Conservation (phyloP, 768 basidiomycete species). For the Pleurotus tuoliensis region DNA sequence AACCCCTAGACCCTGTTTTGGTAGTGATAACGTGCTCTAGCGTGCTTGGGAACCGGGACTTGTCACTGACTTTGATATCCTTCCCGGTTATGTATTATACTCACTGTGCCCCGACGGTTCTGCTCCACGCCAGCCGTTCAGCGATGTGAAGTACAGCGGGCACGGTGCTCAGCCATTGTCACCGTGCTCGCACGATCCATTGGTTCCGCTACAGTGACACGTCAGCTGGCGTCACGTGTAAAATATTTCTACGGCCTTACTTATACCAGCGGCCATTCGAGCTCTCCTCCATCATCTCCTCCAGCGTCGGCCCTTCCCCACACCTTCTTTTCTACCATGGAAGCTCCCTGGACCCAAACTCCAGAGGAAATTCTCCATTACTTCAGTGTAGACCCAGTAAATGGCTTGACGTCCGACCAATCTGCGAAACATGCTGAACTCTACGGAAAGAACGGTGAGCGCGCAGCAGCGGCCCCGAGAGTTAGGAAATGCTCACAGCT, state of each 20-base stretch:
- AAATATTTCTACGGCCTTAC: not conserved
- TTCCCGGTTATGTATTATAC: too few relatives aligned
- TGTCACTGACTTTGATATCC: too few relatives aligned
- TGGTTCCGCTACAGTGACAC: not conserved
- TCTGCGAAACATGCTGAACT: slow-evolving; percentile 69
- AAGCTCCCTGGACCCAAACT: slow-evolving; percentile 75
- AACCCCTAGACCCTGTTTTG: not conserved
- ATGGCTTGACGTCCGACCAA: slow-evolving; percentile 64
- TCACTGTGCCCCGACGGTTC: too few relatives aligned
- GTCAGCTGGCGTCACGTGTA: slow-evolving; percentile 6
- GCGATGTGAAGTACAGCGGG: not conserved
- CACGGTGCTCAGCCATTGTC: not conserved
- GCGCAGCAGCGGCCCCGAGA: not conserved
- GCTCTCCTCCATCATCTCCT: not conserved
- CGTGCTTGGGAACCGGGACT: slow-evolving; percentile 2
- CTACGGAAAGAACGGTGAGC: slow-evolving; percentile 84
- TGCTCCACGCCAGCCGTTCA: not conserved
- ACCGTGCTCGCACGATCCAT: not conserved
- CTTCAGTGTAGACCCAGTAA: slow-evolving; percentile 59
- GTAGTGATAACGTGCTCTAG: slow-evolving; percentile 2
- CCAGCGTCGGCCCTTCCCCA: slow-evolving; percentile 1
- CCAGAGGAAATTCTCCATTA: slow-evolving; percentile 67
- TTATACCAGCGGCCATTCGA: not conserved
- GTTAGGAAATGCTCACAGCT: slow-evolving; percentile 7
- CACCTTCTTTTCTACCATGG: slow-evolving; percentile 36